These are phyloP conservation scores for Blastocystis sp. DNA, from an alignment of 352 stramenopile genomes.

Conservation along the genomic window DNA sequence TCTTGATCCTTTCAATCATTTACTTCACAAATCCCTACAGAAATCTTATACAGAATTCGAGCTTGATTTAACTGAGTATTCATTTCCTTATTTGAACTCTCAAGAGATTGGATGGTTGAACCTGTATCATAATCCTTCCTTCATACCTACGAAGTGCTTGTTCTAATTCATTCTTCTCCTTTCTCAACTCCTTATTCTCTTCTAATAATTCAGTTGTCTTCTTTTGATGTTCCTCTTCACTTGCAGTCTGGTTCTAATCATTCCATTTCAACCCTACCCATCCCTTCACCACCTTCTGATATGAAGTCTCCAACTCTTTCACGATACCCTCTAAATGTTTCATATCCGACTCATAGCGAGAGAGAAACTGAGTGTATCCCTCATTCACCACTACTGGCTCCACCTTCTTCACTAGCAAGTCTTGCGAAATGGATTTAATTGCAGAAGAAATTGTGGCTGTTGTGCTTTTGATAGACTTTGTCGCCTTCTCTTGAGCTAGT, in stretches of 20 bases:
- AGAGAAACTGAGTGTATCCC: slow-evolving; percentile 21
- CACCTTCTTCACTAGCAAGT: neutral
- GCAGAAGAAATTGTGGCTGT: neutral
- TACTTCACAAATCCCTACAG: neutral
- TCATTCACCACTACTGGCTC: neutral
- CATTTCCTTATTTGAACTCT: neutral
- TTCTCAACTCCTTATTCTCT: neutral
- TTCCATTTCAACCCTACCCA: neutral
- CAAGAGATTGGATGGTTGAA: slow-evolving; percentile 36
- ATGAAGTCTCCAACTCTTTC: neutral
- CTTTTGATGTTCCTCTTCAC: slow-evolving; percentile 46
- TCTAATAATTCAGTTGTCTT: neutral
- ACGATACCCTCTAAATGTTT: neutral
- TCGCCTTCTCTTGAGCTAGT: slow-evolving; percentile 26
- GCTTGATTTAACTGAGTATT: neutral
- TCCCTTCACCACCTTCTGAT: neutral
- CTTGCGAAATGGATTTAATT: neutral
- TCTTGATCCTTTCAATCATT: slow-evolving; percentile 31
- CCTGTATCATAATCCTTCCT: neutral
- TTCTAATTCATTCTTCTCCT: slow-evolving; percentile 38
- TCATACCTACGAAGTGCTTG: neutral
- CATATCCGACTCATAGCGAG: slow-evolving; percentile 48
- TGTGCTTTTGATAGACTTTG: slow-evolving; percentile 48
- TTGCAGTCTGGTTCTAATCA: neutral
- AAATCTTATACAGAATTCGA: slow-evolving; percentile 36